phyloP scores from a whole-genome alignment of 371 early-diverging fungal genomes.

The Lichtheimia ornata region DNA sequence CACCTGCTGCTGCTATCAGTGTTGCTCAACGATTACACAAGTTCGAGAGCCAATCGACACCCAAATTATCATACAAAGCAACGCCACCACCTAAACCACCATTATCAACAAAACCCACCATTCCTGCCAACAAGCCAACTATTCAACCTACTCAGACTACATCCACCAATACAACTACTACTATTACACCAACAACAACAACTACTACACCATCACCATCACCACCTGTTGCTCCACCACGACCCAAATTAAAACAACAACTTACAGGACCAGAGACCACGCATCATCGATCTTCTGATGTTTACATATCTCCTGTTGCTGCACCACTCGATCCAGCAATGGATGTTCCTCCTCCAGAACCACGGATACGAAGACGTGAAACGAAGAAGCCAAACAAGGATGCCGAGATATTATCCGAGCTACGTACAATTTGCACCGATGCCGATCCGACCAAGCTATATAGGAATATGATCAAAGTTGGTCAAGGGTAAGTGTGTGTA shows the following conservation, averaged over 20 bases:
- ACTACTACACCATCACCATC: not conserved
- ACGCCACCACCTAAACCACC: slow-evolving; percentile 28
- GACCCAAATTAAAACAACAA: slow-evolving; percentile 13
- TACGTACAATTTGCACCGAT: slow-evolving; percentile 88
- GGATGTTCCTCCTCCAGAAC: slow-evolving; percentile 25
- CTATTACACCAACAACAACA: not conserved
- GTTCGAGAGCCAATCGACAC: slow-evolving; percentile 12
- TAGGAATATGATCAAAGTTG: slow-evolving; percentile 22
- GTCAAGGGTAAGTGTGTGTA: slow-evolving; percentile 20
- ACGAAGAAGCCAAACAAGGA: slow-evolving; percentile 27
- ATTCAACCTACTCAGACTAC: not conserved
- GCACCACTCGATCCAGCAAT: slow-evolving; percentile 42
- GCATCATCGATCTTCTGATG: slow-evolving; percentile 9
- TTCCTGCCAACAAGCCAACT: slow-evolving; percentile 4
- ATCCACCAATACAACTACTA: slow-evolving; percentile 1
- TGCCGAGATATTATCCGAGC: slow-evolving; percentile 82
- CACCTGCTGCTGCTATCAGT: slow-evolving; percentile 8
- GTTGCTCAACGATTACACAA: slow-evolving; percentile 19
- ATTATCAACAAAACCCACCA: slow-evolving; percentile 22
- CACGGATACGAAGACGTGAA: slow-evolving; percentile 14
- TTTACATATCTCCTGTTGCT: slow-evolving; percentile 24
- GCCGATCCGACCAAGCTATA: slow-evolving; percentile 70
- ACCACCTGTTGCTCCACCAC: slow-evolving; percentile 18
- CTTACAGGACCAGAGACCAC: not conserved
- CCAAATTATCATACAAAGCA: not conserved